Evolutionary conservation across 176 grass and related monocot genomes (phyloP).

Genomic region (Ensete glaucum): DNA sequence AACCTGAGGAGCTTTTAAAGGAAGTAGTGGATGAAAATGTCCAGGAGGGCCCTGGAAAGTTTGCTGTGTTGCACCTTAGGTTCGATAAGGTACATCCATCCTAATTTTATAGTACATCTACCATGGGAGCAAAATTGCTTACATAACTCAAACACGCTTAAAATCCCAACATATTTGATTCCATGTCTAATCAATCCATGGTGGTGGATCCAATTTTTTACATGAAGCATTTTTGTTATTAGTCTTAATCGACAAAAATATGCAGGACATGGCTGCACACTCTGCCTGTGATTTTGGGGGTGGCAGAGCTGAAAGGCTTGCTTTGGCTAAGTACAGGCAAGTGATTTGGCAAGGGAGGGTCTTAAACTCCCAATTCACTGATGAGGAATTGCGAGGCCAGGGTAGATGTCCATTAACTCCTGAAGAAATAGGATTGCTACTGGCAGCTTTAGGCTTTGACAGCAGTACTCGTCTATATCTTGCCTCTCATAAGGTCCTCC

Average conservation of each 20-base stretch:
- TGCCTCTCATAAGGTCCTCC: constrained; percentile 79
- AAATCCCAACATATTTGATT: not conserved
- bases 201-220: not conserved
- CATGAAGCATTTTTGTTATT: constrained; percentile 5
- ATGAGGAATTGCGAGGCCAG: constrained; percentile 56
- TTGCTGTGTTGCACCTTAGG: constrained; percentile 80
- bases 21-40: constrained; percentile 24
- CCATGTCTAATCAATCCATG: not conserved
- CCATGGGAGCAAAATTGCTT: not conserved
- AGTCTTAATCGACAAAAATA: constrained; percentile 7
- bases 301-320: constrained; percentile 77
- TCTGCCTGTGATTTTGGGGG: constrained; percentile 85
- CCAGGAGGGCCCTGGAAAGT: constrained; percentile 39
- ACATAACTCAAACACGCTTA: not conserved
- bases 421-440: constrained; percentile 78
- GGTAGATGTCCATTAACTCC: constrained; percentile 82
- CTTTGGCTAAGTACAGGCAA: constrained; percentile 86
- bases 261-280: constrained; percentile 94
- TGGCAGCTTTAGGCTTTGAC: constrained; percentile 71
- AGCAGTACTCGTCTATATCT: constrained; percentile 66
- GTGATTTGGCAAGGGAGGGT: constrained; percentile 92
- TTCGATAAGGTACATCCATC: constrained; percentile 70
- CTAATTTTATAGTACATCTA: not conserved
- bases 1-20: constrained; percentile 26
- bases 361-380: constrained; percentile 64